A percentile compares a stretch with the other conserved stretches of the same genome.
Conservation (phyloP, 495 filamentous ascomycete genomes). For the Pyronema domesticum region DNA sequence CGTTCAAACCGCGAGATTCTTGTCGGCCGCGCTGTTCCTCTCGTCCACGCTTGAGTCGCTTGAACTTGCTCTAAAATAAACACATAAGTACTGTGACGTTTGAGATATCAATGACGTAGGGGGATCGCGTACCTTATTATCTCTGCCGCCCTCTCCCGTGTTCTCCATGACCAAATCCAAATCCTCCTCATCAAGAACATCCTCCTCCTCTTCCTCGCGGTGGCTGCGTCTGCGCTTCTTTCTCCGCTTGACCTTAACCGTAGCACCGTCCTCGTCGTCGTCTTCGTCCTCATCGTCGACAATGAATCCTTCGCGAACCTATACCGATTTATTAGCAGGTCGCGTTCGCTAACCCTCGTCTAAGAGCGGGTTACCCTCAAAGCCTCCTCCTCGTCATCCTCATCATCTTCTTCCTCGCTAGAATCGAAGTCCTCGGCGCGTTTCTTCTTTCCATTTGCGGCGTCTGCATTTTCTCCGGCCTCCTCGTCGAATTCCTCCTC, state of each 20-base stretch:
- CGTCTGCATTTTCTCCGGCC: conserved; percentile 38
- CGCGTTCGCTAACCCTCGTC: not conserved
- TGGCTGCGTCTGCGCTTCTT: conserved; percentile 53
- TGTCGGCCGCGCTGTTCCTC: conserved; percentile 34
- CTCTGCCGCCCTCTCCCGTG: conserved; percentile 10
- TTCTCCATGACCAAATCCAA: conserved; percentile 57
- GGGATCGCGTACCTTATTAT: conserved; percentile 2
- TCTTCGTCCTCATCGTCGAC: conserved; percentile 60
- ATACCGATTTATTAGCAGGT: conserved; percentile 18
- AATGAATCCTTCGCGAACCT: conserved; percentile 90
- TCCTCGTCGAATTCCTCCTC: conserved; percentile 72
- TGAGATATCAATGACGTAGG: not conserved
- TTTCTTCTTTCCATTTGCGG: conserved; percentile 27
- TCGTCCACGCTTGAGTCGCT: conserved; percentile 84
- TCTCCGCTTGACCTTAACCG: conserved; percentile 24
- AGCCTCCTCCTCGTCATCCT: conserved; percentile 79
- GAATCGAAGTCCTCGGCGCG: conserved; percentile 43
- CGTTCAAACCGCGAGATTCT: conserved; percentile 53
- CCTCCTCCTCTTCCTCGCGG: conserved; percentile 64
- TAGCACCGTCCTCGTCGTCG: conserved; percentile 38
- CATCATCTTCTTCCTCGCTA: conserved; percentile 89
- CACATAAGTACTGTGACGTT: not conserved
- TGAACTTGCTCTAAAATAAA: conserved; percentile 58
- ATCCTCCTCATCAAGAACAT: conserved; percentile 85
- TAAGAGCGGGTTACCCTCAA: conserved; percentile 25